phyloP scores from a whole-genome alignment of 768 basidiomycete species.

The Boletales sp. region DNA sequence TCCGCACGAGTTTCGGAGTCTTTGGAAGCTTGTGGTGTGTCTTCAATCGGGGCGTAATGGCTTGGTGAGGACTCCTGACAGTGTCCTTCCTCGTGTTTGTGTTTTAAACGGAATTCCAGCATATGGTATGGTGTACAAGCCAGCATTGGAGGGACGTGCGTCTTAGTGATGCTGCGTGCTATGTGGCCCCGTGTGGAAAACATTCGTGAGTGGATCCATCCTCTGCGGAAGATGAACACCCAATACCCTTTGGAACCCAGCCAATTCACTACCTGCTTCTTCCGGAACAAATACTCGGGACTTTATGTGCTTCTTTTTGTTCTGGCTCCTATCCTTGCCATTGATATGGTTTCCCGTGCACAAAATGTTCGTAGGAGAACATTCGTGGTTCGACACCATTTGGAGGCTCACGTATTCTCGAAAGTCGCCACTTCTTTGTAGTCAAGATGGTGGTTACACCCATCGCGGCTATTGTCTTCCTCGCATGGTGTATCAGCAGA shows the following conservation, averaged over 20 bases:
- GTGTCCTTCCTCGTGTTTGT: slow-evolving; percentile 13
- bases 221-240: neutral
- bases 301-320: slow-evolving; percentile 82
- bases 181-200: slow-evolving; percentile 74
- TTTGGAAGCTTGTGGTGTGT: slow-evolving; percentile 79
- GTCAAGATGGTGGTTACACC: slow-evolving; percentile 73
- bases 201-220: slow-evolving; percentile 46
- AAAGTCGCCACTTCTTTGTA: slow-evolving; percentile 74
- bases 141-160: slow-evolving; percentile 78
- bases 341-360: slow-evolving; percentile 83
- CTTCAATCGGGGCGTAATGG: slow-evolving; percentile 71
- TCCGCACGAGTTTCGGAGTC: slow-evolving; percentile 72
- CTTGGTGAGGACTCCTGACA: slow-evolving; percentile 48
- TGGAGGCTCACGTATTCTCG: slow-evolving; percentile 10
- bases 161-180: slow-evolving; percentile 68
- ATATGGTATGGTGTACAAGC: slow-evolving; percentile 80
- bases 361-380: slow-evolving; percentile 52
- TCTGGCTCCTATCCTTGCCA: slow-evolving; percentile 78
- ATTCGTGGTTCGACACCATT: slow-evolving; percentile 1
- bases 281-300: slow-evolving; percentile 74
- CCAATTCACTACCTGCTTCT: slow-evolving; percentile 68
- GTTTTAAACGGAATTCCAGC: slow-evolving; percentile 31
- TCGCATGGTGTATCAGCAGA: slow-evolving; percentile 75
- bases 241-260: slow-evolving; percentile 30
- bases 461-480: slow-evolving; percentile 64